Evolutionary conservation across 306 rosid genomes (phyloP).

Genomic region (Medicago ruthenica): DNA sequence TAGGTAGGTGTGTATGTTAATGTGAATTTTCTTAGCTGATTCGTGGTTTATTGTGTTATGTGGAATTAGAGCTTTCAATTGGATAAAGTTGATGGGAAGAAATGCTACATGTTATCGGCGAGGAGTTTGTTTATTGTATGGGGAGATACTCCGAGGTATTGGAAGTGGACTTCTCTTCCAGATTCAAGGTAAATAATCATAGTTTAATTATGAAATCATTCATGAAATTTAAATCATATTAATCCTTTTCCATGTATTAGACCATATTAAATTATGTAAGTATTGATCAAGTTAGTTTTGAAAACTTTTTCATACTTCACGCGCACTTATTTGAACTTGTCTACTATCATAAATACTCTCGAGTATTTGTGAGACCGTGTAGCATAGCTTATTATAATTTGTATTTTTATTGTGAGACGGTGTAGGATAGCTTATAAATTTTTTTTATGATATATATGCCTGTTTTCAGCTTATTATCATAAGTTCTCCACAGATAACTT

Average conservation of each 20-base stretch:
- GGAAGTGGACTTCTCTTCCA: slow-evolving; percentile 60
- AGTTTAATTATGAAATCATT: neutral
- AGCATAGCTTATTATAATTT: no score
- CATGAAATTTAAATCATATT: neutral
- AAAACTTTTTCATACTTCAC: no score
- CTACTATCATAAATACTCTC: no score
- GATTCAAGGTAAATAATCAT: slow-evolving; percentile 42
- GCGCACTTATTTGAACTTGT: neutral
- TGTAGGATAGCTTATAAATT: no score
- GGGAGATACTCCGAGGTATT: slow-evolving; percentile 78
- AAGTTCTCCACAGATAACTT: no score
- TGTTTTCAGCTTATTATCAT: no score
- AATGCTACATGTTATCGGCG: slow-evolving; percentile 77
- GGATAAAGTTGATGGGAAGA: slow-evolving; percentile 70
- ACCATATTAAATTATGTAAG: neutral
- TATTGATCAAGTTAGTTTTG: neutral
- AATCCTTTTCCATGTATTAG: neutral
- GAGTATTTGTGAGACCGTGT: no score
- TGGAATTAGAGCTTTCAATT: slow-evolving; percentile 67
- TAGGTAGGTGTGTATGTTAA: neutral
- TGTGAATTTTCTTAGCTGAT: neutral
- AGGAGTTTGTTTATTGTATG: slow-evolving; percentile 66
- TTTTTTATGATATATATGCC: no score
- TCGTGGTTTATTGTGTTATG: neutral
- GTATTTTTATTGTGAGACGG: no score